These are phyloP conservation scores for Verticillium nubilum DNA, from an alignment of 2,329 filamentous ascomycete species.

Conservation along the genomic window DNA sequence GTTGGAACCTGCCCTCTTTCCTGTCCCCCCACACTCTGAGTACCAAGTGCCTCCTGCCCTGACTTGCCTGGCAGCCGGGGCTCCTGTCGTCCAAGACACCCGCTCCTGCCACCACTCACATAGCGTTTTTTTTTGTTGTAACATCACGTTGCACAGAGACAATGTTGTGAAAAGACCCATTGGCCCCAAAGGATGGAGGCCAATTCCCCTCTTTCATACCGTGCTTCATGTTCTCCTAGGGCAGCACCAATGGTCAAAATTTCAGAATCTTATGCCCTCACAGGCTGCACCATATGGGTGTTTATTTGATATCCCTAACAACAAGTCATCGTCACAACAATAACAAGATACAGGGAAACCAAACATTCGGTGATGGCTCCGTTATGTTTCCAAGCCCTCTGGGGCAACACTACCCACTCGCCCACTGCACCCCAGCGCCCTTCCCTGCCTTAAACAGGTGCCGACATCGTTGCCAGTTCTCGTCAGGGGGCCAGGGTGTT, in stretches of 20 bases:
- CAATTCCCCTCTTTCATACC: neutral
- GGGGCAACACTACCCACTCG: neutral
- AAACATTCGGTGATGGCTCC: neutral
- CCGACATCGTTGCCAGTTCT: neutral
- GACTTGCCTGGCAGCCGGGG: neutral
- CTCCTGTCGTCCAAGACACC: neutral
- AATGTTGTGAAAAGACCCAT: neutral
- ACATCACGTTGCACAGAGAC: slow-evolving; percentile 2
- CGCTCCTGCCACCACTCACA: neutral
- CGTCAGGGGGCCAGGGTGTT: neutral
- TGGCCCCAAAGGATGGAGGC: neutral
- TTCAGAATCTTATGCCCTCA: too few relatives aligned
- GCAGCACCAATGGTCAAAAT: neutral
- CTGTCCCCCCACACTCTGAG: neutral
- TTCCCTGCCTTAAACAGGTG: neutral
- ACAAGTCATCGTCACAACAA: neutral
- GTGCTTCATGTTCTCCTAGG: neutral
- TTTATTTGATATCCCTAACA: too few relatives aligned
- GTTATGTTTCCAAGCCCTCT: neutral
- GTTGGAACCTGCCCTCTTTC: neutral
- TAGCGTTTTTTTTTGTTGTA: neutral
- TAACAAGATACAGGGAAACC: neutral
- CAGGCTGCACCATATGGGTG: too few relatives aligned
- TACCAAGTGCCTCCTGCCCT: neutral
- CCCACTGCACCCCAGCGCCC: neutral